Evolutionary conservation across 208 protist genomes (phyloP).

Genomic region (Angomonas ambiguus): DNA sequence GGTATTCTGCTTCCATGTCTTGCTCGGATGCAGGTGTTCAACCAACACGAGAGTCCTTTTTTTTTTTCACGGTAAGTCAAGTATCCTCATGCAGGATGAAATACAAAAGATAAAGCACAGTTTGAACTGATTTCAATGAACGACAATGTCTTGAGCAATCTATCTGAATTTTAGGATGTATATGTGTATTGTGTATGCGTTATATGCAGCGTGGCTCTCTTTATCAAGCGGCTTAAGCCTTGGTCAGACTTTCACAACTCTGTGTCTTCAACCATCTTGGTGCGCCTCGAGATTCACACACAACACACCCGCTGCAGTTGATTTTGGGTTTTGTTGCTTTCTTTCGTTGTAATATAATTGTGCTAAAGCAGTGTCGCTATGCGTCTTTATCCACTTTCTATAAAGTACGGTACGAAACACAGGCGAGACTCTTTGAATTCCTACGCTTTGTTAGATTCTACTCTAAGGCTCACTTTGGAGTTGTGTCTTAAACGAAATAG

Average conservation of each 20-base stretch:
- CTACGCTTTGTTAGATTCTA: not conserved
- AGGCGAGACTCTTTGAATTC: not conserved
- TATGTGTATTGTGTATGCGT: not conserved
- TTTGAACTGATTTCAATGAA: not conserved
- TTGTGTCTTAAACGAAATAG: not conserved
- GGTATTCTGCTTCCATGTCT: not conserved
- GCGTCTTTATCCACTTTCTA: not conserved
- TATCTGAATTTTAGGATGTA: slow-evolving; percentile 1
- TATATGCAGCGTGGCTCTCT: not conserved
- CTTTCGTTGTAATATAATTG: too few species aligned
- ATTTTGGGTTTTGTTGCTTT: not conserved
- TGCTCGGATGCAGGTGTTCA: not conserved
- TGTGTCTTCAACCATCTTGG: slow-evolving; percentile 1
- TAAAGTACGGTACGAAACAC: slow-evolving; percentile 1
- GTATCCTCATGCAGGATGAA: not conserved
- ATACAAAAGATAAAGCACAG: slow-evolving; percentile 12
- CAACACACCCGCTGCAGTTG: not conserved
- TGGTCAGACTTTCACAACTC: not conserved
- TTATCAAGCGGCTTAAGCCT: not conserved
- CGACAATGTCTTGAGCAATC: not conserved
- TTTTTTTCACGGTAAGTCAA: not conserved
- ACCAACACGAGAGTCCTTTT: not conserved
- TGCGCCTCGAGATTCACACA: not conserved
- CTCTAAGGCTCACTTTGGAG: not conserved
- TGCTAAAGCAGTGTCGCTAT: not conserved